These are phyloP conservation scores for Chiua virens DNA, from an alignment of 768 basidiomycete species.

Conservation along the genomic window DNA sequence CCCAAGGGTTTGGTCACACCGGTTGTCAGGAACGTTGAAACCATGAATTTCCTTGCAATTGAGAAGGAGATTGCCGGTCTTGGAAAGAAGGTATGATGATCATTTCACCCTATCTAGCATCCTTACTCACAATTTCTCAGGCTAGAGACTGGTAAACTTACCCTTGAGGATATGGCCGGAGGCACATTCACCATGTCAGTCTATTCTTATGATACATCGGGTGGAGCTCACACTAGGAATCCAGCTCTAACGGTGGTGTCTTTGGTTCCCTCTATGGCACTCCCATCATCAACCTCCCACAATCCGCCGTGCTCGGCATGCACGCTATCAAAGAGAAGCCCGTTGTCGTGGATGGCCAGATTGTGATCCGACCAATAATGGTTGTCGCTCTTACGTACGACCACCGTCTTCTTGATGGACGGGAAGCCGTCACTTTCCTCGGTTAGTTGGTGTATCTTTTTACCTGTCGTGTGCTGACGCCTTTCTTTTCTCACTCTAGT, in stretches of 20 bases:
- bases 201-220: not conserved
- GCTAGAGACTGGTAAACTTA: conserved; percentile 90
- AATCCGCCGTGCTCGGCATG: conserved; percentile 95
- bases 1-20: conserved; percentile 98
- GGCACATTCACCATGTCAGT: conserved; percentile 97
- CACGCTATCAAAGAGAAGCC: conserved; percentile 91
- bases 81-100: conserved; percentile 73
- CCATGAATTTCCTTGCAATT: conserved; percentile 83
- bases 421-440: conserved; percentile 97
- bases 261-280: conserved; percentile 97
- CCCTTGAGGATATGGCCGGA: conserved; percentile 98
- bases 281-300: conserved; percentile 98
- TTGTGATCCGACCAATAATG: conserved; percentile 98
- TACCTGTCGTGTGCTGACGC: conserved; percentile 2
- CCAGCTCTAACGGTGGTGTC: conserved; percentile 96
- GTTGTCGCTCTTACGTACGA: conserved; percentile 92
- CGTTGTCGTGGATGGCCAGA: conserved; percentile 91
- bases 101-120: not conserved
- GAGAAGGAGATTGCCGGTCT: conserved; percentile 90
- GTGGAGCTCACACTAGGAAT: not conserved
- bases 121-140: conserved; percentile 24
- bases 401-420: conserved; percentile 91
- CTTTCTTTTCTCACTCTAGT: conserved; percentile 43
- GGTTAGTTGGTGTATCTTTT: conserved; percentile 51
- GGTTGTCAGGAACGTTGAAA: conserved; percentile 88